Percentiles rank a stretch among this genome's conserved stretches.
Conservation (phyloP, 768 basidiomycete species). For the Pulveroboletus sp. region DNA sequence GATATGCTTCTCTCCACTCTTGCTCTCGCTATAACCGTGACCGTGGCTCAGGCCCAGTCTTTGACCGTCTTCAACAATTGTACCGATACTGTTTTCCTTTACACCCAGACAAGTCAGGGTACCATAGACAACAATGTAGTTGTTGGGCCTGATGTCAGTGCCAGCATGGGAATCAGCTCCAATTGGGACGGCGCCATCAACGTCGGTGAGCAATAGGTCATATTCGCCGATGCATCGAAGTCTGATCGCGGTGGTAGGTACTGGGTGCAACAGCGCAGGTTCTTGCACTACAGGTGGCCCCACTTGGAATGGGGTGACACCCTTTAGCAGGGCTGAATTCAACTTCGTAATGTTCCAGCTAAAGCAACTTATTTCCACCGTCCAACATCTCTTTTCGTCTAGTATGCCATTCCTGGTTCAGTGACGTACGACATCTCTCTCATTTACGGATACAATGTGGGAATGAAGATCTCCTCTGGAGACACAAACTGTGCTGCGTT, state of each 20-base stretch:
- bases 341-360: conserved; percentile 8
- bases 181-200: conserved; percentile 23
- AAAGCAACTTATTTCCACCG: too few relatives aligned
- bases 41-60: conserved; percentile 17
- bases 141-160: conserved; percentile 8
- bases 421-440: conserved; percentile 24
- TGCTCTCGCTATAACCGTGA: background rate
- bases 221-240: too few relatives aligned
- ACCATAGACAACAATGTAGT: conserved; percentile 18
- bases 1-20: background rate
- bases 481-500: conserved; percentile 14
- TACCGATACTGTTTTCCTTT: conserved; percentile 19
- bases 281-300: conserved; percentile 21
- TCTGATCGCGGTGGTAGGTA: conserved; percentile 10
- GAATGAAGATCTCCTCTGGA: conserved; percentile 18
- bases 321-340: conserved; percentile 17
- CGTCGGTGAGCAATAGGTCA: conserved; percentile 9
- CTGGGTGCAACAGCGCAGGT: conserved; percentile 13
- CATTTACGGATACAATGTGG: conserved; percentile 23
- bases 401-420: conserved; percentile 5
- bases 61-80: conserved; percentile 22
- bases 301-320: conserved; percentile 19
- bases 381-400: background rate
- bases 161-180: conserved; percentile 16
- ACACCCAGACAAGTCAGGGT: conserved; percentile 23